A percentile compares a stretch with the other conserved stretches of the same genome.
phyloP scores from a whole-genome alignment of 1,139 yeast genomes.

The Nakaseomyces bracarensis region DNA sequence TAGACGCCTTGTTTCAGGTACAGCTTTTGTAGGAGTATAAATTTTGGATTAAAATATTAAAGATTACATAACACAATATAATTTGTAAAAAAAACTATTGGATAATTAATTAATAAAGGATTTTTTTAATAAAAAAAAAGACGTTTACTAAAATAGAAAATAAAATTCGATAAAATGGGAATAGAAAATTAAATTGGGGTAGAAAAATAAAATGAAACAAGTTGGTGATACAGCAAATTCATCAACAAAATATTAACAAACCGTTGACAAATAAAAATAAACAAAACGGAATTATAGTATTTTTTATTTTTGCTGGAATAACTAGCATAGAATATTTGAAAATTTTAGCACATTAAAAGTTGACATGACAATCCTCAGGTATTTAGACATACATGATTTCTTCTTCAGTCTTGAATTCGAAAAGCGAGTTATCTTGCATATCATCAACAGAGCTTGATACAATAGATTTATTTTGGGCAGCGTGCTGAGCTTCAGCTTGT shows the following conservation, averaged over 20 bases:
- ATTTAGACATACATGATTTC: slow-evolving; percentile 17
- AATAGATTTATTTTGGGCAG: slow-evolving; percentile 9
- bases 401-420: slow-evolving; percentile 26
- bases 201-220: background rate
- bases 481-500: slow-evolving; percentile 15
- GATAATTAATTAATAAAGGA: background rate
- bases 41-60: slow-evolving; percentile 2
- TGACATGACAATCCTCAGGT: background rate
- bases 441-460: background rate
- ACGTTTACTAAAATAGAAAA: background rate
- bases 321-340: background rate
- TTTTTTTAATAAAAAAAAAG: background rate
- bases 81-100: background rate
- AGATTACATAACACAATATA: slow-evolving; percentile 4
- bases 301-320: background rate
- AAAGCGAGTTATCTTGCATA: slow-evolving; percentile 18
- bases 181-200: too few relatives aligned
- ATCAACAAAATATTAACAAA: background rate
- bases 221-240: background rate
- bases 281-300: background rate
- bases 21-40: too few relatives aligned
- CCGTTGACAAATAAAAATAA: background rate
- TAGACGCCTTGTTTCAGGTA: too few relatives aligned
- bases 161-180: too few relatives aligned
- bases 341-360: background rate